These are phyloP conservation scores for Chernovozyma aurita DNA, from an alignment of 1,139 yeast species.

Conservation along the genomic window DNA sequence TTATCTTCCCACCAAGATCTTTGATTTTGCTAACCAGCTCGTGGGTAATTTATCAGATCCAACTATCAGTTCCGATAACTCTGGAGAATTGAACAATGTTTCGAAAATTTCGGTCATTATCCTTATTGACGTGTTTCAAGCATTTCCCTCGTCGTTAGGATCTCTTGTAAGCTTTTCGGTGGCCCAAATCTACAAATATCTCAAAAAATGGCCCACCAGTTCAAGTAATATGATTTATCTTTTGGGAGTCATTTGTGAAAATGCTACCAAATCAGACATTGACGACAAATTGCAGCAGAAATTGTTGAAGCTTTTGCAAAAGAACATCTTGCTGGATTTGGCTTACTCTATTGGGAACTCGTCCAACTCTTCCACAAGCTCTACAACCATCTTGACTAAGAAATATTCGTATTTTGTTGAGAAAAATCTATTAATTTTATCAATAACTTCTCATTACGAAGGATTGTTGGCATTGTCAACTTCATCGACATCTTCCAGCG, in stretches of 20 bases:
- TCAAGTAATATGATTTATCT: conserved; percentile 29
- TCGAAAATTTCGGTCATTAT: conserved; percentile 26
- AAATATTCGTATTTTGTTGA: conserved; percentile 31
- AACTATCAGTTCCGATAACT: conserved; percentile 9
- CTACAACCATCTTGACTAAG: conserved; percentile 22
- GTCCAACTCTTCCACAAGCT: conserved; percentile 6
- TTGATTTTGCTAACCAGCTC: conserved; percentile 36
- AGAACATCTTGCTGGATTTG: conserved; percentile 17
- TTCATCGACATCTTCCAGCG: conserved; percentile 26
- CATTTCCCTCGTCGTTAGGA: conserved; percentile 34
- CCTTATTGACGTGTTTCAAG: conserved; percentile 36
- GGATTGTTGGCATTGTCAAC: conserved; percentile 32
- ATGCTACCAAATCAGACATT: conserved; percentile 35
- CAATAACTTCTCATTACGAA: conserved; percentile 37
- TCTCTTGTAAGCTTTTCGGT: conserved; percentile 35
- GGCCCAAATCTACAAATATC: conserved; percentile 34
- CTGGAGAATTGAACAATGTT: not conserved
- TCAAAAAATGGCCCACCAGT: conserved; percentile 32
- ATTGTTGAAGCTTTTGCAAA: conserved; percentile 29
- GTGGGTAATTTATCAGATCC: conserved; percentile 22
- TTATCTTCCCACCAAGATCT: conserved; percentile 32
- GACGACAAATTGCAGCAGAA: conserved; percentile 40
- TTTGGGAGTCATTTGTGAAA: conserved; percentile 30
- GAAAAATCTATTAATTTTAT: conserved; percentile 30
- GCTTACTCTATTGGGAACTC: conserved; percentile 4